These are phyloP conservation scores for Fomitiporia mediterranea DNA, from an alignment of 1,284 basidiomycete species.

Conservation along the genomic window DNA sequence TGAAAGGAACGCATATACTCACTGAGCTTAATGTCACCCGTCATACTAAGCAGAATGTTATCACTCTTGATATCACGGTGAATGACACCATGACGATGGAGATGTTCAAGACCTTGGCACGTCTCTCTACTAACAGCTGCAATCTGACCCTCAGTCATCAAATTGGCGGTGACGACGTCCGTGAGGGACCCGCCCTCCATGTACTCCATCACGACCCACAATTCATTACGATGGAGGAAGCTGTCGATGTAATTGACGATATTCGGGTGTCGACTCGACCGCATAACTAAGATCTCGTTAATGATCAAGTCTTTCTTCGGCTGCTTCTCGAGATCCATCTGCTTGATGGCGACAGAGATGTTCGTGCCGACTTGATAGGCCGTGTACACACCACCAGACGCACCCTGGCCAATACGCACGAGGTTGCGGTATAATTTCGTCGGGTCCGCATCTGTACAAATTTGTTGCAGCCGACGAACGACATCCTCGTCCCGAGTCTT, in stretches of 20 bases:
- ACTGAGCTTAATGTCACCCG: slow-evolving; percentile 97
- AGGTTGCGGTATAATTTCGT: slow-evolving; percentile 90
- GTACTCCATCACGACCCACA: slow-evolving; percentile 99
- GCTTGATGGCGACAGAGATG: slow-evolving; percentile 95
- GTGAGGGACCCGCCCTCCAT: slow-evolving; percentile 96
- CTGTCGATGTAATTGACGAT: slow-evolving; percentile 99
- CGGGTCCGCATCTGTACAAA: slow-evolving; percentile 97
- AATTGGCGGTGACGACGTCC: slow-evolving; percentile 94
- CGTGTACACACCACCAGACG: slow-evolving; percentile 97
- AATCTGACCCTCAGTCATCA: slow-evolving; percentile 95
- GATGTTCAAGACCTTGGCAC: slow-evolving; percentile 84
- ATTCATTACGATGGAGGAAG: slow-evolving; percentile 94
- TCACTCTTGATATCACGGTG: slow-evolving; percentile 99
- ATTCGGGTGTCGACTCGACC: slow-evolving; percentile 91
- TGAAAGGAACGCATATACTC: slow-evolving; percentile 39
- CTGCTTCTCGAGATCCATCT: slow-evolving; percentile 99
- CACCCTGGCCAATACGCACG: slow-evolving; percentile 97
- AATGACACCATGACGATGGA: slow-evolving; percentile 93
- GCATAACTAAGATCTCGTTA: slow-evolving; percentile 99
- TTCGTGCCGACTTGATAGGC: slow-evolving; percentile 96
- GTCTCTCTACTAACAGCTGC: slow-evolving; percentile 91
- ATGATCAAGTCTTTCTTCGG: slow-evolving; percentile 99
- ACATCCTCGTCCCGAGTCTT: slow-evolving; percentile 87
- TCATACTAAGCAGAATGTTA: slow-evolving; percentile 89
- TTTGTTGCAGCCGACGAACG: slow-evolving; percentile 84